phyloP scores from a whole-genome alignment of 768 basidiomycete genomes.

The Brasilioporus rufonigricans region DNA sequence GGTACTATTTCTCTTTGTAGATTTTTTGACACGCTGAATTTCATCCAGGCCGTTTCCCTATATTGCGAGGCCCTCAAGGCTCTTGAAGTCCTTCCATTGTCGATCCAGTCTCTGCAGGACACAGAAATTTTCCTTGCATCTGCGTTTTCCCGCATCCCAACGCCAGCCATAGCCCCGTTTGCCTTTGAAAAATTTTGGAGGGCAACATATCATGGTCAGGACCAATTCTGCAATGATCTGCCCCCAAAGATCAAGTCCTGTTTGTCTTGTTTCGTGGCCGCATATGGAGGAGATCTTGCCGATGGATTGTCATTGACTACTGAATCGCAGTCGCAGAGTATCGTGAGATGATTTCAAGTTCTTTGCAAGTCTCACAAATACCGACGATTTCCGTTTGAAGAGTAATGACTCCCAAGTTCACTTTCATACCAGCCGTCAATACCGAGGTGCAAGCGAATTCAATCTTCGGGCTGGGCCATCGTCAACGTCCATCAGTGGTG shows the following conservation, averaged over 20 bases:
- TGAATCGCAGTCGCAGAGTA: conserved; percentile 35
- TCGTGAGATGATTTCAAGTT: conserved; percentile 28
- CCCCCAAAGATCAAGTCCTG: conserved; percentile 44
- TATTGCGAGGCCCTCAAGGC: conserved; percentile 45
- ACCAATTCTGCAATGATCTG: conserved; percentile 36
- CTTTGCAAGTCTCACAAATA: conserved; percentile 8
- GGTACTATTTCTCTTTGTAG: conserved; percentile 35
- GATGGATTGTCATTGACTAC: conserved; percentile 40
- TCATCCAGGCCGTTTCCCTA: conserved; percentile 32
- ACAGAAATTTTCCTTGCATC: conserved; percentile 49
- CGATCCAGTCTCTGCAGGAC: conserved; percentile 38
- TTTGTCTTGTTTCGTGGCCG: conserved; percentile 45
- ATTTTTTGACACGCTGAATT: background rate
- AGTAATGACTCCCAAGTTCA: background rate
- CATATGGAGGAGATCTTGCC: conserved; percentile 47
- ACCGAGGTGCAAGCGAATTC: conserved; percentile 9
- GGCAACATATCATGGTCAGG: conserved; percentile 47
- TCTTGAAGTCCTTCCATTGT: conserved; percentile 39
- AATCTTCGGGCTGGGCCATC: conserved; percentile 24
- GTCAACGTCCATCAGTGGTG: background rate
- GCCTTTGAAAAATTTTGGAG: conserved; percentile 60
- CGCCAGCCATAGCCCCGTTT: conserved; percentile 47
- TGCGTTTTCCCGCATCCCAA: conserved; percentile 47
- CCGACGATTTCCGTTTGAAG: conserved; percentile 21
- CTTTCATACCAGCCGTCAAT: background rate